Conservation (phyloP, 2,329 filamentous ascomycete species). For the Xylariaceae sp. region DNA sequence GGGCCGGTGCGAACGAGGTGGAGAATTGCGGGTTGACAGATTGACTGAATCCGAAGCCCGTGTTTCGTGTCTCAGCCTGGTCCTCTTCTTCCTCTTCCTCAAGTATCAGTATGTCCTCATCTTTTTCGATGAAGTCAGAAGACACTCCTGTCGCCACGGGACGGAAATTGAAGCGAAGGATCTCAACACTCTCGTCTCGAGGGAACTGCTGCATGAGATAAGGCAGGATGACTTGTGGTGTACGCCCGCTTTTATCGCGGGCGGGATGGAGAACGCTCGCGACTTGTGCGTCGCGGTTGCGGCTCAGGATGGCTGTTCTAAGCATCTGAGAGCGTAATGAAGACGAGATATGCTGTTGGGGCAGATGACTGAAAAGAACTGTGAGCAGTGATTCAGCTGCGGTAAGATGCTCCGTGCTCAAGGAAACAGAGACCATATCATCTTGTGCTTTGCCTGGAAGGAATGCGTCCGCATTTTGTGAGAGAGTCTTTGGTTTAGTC, state of each 20-base stretch:
- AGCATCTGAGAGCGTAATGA: conserved; percentile 73
- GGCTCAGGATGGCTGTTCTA: conserved; percentile 70
- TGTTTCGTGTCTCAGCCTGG: conserved; percentile 17
- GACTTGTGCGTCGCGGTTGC: conserved; percentile 68
- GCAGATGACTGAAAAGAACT: conserved; percentile 57
- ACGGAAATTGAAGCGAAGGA: conserved; percentile 59
- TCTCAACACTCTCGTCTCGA: conserved; percentile 63
- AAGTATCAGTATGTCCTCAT: conserved; percentile 33
- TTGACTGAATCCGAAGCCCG: conserved; percentile 23
- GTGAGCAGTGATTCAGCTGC: conserved; percentile 62
- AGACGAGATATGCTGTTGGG: conserved; percentile 64
- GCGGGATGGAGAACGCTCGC: conserved; percentile 79
- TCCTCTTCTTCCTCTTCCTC: conserved; percentile 25
- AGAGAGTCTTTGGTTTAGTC: conserved; percentile 39
- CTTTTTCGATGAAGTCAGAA: conserved; percentile 33
- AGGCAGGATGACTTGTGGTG: conserved; percentile 72
- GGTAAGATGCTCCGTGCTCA: conserved; percentile 44
- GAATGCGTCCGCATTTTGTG: conserved; percentile 70
- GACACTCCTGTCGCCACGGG: conserved; percentile 29
- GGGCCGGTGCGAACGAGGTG: conserved; percentile 7
- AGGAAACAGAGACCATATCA: conserved; percentile 29
- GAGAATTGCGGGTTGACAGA: conserved; percentile 16
- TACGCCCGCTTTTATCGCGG: conserved; percentile 57
- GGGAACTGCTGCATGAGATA: conserved; percentile 67
- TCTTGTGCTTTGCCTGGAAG: conserved; percentile 44